These are phyloP conservation scores for Fraxinus sp. DNA, from an alignment of 305 asterid species.

Conservation along the genomic window DNA sequence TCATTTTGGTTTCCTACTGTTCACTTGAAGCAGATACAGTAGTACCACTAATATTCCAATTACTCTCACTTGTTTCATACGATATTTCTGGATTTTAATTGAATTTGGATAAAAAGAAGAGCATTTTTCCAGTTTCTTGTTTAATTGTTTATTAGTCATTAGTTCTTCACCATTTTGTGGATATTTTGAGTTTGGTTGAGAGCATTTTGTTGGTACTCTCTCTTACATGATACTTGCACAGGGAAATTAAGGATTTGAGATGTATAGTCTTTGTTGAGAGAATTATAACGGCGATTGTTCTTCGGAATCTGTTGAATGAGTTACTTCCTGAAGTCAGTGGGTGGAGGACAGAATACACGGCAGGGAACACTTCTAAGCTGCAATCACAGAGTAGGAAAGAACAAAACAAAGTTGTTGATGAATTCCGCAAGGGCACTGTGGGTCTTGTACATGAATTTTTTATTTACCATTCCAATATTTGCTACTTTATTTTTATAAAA, in stretches of 20 bases:
- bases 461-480: background rate
- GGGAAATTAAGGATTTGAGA: constrained; percentile 64
- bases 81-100: background rate
- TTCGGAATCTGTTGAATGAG: constrained; percentile 57
- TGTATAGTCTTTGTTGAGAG: constrained; percentile 87
- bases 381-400: constrained; percentile 63
- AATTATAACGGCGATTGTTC: constrained; percentile 69
- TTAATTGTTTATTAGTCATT: background rate
- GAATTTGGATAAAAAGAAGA: background rate
- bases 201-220: background rate
- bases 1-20: background rate
- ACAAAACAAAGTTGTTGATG: constrained; percentile 59
- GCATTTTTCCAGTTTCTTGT: background rate
- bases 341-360: constrained; percentile 73
- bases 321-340: constrained; percentile 48
- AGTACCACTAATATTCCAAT: background rate
- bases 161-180: background rate
- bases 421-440: constrained; percentile 71
- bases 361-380: constrained; percentile 45
- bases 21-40: background rate
- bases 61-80: background rate
- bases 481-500: background rate
- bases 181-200: background rate
- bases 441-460: constrained; percentile 11
- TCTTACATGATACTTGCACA: constrained; percentile 25